Evolutionary conservation across 1,284 basidiomycete genomes (phyloP), one percentile per base, ranked within the genome.

Genomic region (Gastroboletus turbinatus): DNA sequence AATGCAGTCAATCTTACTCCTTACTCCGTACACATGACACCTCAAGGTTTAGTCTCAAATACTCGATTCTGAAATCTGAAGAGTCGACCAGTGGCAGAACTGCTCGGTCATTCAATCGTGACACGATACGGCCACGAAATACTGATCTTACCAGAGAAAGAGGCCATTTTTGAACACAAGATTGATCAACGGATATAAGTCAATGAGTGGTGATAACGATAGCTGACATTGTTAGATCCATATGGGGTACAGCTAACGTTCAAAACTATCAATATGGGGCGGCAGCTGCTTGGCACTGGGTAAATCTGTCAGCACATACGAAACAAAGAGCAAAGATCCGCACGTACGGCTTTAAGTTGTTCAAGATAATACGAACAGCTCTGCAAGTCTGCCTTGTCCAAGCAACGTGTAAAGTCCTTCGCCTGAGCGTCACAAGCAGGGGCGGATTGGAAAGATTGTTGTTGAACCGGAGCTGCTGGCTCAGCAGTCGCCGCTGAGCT

Each of bases 351-450:
- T 73, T 92, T 92, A 50, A 92, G 79, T 68, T 92, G 88, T 63
- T 92, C 89, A 39, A 92, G 83, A 64, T 89, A 92, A 81, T 85
- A 92, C n/a, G 83, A 79, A 74, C 90, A 92, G 19, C 86, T 85
- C 51, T 78, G 82, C 56, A 89, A 72, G 66, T 92, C 89, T 21
- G 85, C 86, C 72, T 85, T 85, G 67, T 92, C 89, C 48, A 92
- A 74, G 71, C 90, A 92, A 67, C 78, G 82, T 2, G 88, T 88
- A 72, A 92, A 90, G 43, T 91, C 87, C 73, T 88, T 89, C 8
- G 89, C 89, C 68, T 90, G 88, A 50, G 75, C 68, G 46, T 90
- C 88, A 60, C 89, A 92, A 63, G 75, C 82, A 25, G 79, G 66
- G 1, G 76, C 70, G 11, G 69, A 66, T 53, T 74, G 72, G 66